These are phyloP conservation scores for Crassisporium funariophilum DNA, from an alignment of 768 basidiomycete species.

Conservation along the genomic window DNA sequence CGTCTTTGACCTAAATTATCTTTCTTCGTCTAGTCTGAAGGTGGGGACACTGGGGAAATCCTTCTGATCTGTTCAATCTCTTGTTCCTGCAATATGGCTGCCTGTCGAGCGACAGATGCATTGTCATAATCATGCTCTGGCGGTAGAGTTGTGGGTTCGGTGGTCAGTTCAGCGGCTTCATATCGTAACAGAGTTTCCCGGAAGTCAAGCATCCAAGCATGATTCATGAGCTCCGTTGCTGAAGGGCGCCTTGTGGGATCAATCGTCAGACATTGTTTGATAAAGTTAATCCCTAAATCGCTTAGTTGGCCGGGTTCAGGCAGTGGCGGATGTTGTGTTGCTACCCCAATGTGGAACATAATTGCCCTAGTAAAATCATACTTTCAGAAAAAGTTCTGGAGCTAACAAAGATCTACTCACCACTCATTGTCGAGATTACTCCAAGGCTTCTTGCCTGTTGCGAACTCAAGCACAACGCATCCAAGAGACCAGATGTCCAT, in stretches of 20 bases:
- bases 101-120: constrained; percentile 56
- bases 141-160: constrained; percentile 47
- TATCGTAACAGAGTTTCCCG: constrained; percentile 69
- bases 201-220: constrained; percentile 89
- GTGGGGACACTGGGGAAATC: constrained; percentile 52
- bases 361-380: constrained; percentile 73
- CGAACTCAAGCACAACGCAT: constrained; percentile 96
- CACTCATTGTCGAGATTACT: constrained; percentile 99
- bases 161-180: constrained; percentile 63
- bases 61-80: constrained; percentile 59
- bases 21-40: constrained; percentile 29
- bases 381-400: neutral
- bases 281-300: constrained; percentile 89
- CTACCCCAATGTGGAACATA: constrained; percentile 99
- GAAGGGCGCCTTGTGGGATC: constrained; percentile 83
- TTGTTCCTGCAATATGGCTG: constrained; percentile 57
- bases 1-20: constrained; percentile 12
- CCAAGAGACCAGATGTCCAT: constrained; percentile 99
- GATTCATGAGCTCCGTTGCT: constrained; percentile 81
- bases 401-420: constrained; percentile 42
- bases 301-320: constrained; percentile 91
- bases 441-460: constrained; percentile 98
- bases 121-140: constrained; percentile 51
- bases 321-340: constrained; percentile 93
- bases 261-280: constrained; percentile 87